Base-by-base conservation (phyloP, 1,284 basidiomycete species). In the Boletus semigastroideus region DNA sequence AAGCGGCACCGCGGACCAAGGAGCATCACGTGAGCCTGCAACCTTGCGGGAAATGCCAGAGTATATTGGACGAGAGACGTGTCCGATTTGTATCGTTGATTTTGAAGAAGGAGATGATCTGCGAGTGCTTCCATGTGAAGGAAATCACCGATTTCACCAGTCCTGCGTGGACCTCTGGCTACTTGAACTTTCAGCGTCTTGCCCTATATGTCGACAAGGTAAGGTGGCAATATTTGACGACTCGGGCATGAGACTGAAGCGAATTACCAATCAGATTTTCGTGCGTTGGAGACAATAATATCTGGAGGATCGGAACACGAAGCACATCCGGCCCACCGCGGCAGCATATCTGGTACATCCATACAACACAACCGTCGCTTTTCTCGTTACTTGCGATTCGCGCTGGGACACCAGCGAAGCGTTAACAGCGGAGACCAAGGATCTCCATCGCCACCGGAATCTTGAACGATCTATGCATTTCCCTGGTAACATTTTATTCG, bases 31-130 rank as follows among this genome's bases (percentile, higher is more conserved):
- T 14, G n/a, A 46, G 16, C 31, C 52, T 36, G 30, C 40, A 20
- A 44, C 51, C 34, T 3, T 46, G 14, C 52, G 33, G 11, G 60
- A 56, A 46, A 63, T 82, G 48, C 85, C 84, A 2, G 82, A 78
- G 42, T 77, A 79, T 13, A 89, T 91, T 38, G 89, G 86, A 13
- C 80, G 82, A 37, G 89, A 92, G 67, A 92, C 88, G 22, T 97
- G 94, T 71, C 93, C 94, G 7, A 97, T 97, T 57, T 97, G 94
- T 66, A 87, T 96, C 54, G 77, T 92, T 37, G 93, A 95, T 61
- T 97, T 97, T 64, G 90, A 94, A 68, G 87, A 91, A 56, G 94
- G 92, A 6, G 94, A 97, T 64, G 90, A 95, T 67, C 71, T 96
- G 16, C 83, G 94, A 30, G 80, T 95, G 33, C 72, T 97, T 50